Conservation (phyloP, 75 land plant species). For the Isoetes taiwanensis region DNA sequence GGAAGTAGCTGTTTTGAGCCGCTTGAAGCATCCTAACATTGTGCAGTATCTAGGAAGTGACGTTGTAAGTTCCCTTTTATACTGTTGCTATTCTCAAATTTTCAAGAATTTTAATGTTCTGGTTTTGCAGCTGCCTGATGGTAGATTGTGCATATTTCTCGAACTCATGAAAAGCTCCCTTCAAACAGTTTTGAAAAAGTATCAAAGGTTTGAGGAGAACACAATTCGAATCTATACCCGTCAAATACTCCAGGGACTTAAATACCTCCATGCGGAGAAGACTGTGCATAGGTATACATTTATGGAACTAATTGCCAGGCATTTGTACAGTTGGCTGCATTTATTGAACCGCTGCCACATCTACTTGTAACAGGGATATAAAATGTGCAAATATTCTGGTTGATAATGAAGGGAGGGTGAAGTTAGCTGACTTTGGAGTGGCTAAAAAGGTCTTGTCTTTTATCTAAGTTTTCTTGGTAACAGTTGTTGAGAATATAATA, state of each 20-base stretch:
- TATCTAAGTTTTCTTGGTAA: no score
- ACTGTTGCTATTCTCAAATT: not conserved
- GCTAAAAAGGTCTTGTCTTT: not conserved
- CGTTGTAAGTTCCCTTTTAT: constrained; percentile 10
- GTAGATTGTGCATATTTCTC: constrained; percentile 31
- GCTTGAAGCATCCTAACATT: constrained; percentile 40
- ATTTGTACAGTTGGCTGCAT: no score
- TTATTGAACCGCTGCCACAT: not conserved
- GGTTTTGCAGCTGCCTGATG: constrained; percentile 6
- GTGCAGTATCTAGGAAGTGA: constrained; percentile 31
- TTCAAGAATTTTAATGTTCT: not conserved
- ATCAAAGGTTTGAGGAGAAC: constrained; percentile 24
- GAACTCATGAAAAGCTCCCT: constrained; percentile 29
- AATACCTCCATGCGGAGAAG: constrained; percentile 31
- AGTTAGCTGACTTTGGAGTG: constrained; percentile 11
- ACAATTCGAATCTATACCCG: constrained; percentile 34
- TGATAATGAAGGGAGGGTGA: not conserved
- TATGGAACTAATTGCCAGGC: no score
- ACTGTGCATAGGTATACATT: constrained; percentile 42
- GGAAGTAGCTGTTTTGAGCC: constrained; percentile 33
- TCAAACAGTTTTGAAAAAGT: constrained; percentile 20
- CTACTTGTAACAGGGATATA: not conserved
- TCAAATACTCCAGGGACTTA: constrained; percentile 32
- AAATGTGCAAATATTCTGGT: constrained; percentile 12
- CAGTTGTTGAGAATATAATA: no score